Evolutionary conservation across 2,329 filamentous ascomycete genomes (phyloP).

Genomic region (Beauveria asiatica): DNA sequence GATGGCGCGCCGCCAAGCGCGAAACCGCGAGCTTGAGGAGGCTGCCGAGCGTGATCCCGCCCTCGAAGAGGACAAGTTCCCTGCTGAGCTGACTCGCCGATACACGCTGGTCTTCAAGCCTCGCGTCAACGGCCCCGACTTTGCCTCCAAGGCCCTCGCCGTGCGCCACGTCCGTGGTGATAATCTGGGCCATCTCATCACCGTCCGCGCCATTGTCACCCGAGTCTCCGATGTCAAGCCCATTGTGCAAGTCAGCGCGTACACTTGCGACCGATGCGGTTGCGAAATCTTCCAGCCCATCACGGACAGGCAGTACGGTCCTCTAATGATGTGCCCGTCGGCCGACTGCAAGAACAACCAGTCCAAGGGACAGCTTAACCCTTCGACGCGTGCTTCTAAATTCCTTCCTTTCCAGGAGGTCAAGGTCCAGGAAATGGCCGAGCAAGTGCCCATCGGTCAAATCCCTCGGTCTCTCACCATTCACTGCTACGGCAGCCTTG

Average conservation of each 20-base stretch:
- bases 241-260: constrained; percentile 93
- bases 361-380: constrained; percentile 84
- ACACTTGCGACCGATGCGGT: constrained; percentile 93
- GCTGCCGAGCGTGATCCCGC: constrained; percentile 60
- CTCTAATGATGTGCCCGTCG: constrained; percentile 79
- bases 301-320: constrained; percentile 81
- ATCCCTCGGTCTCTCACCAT: constrained; percentile 88
- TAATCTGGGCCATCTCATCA: constrained; percentile 88
- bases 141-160: constrained; percentile 60
- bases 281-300: constrained; percentile 97
- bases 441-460: constrained; percentile 95
- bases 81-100: constrained; percentile 80
- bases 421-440: constrained; percentile 98
- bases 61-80: constrained; percentile 69
- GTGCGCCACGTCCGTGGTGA: constrained; percentile 90
- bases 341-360: constrained; percentile 86
- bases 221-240: constrained; percentile 97
- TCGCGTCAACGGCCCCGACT: constrained; percentile 61
- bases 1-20: constrained; percentile 80
- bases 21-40: constrained; percentile 69
- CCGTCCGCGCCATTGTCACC: constrained; percentile 86
- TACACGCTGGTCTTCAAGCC: constrained; percentile 98
- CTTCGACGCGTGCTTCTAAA: constrained; percentile 92
- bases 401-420: constrained; percentile 97
- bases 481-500: constrained; percentile 78